These are phyloP conservation scores for Aurifilum marmelostoma DNA, from an alignment of 2,329 filamentous ascomycete species.

Conservation along the genomic window DNA sequence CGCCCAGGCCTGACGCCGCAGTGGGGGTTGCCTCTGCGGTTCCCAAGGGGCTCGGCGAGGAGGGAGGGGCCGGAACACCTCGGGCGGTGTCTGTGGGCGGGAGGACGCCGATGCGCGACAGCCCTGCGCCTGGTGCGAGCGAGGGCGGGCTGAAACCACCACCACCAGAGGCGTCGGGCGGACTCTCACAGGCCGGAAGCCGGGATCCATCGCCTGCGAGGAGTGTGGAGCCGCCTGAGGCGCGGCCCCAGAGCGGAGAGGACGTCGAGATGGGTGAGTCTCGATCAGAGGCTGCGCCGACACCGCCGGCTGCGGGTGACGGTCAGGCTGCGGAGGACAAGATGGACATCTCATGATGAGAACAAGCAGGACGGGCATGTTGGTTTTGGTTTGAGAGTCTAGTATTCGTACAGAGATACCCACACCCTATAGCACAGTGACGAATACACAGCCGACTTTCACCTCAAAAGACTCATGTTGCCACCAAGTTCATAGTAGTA, in stretches of 20 bases:
- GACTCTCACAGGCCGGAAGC: constrained; percentile 45
- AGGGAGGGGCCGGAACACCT: constrained; percentile 33
- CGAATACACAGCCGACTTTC: too few species aligned
- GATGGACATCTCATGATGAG: constrained; percentile 65
- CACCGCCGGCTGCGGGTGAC: constrained; percentile 54
- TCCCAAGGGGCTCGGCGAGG: constrained; percentile 31
- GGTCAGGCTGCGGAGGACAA: constrained; percentile 55
- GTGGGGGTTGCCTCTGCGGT: constrained; percentile 37
- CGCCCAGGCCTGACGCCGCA: constrained; percentile 52
- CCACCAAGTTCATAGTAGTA: too few species aligned
- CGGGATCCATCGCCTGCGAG: constrained; percentile 42
- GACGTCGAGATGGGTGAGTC: constrained; percentile 65
- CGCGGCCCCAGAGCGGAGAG: constrained; percentile 45
- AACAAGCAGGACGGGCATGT: background rate
- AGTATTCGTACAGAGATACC: constrained; percentile 26
- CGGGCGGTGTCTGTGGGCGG: constrained; percentile 35
- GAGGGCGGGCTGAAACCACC: constrained; percentile 40
- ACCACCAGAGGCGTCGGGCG: constrained; percentile 35
- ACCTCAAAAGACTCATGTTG: background rate
- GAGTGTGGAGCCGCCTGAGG: constrained; percentile 32
- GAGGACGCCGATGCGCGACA: constrained; percentile 39
- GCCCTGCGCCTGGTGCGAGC: constrained; percentile 35
- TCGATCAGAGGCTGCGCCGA: constrained; percentile 56
- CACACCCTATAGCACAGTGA: constrained; percentile 12
- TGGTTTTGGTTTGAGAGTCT: background rate